These are phyloP conservation scores for Cicer yamashitae DNA, from an alignment of 306 rosid species.

Conservation along the genomic window DNA sequence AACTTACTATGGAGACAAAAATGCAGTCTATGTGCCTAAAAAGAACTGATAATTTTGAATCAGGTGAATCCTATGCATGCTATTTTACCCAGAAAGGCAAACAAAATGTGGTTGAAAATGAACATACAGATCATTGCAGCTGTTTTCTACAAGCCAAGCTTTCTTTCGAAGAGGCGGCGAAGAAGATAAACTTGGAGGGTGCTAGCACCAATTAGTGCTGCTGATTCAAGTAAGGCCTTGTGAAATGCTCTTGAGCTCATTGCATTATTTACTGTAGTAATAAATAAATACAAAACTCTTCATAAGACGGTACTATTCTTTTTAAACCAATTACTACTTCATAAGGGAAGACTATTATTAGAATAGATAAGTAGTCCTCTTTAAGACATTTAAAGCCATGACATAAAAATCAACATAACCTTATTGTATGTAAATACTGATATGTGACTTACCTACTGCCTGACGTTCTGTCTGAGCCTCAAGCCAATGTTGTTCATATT, in stretches of 20 bases:
- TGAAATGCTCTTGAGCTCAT: slow-evolving; percentile 67
- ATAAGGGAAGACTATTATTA: too few species aligned
- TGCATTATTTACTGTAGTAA: slow-evolving; percentile 58
- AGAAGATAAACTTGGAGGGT: slow-evolving; percentile 73
- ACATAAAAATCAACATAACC: slow-evolving; percentile 4
- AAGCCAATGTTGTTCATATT: slow-evolving; percentile 87
- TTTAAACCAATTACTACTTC: too few species aligned
- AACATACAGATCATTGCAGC: slow-evolving; percentile 11
- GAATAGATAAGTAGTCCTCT: too few species aligned
- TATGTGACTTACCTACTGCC: slow-evolving; percentile 53
- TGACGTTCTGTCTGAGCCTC: slow-evolving; percentile 86
- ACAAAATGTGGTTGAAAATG: slow-evolving; percentile 23
- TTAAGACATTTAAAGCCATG: background rate
- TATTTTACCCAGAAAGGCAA: background rate
- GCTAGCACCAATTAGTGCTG: slow-evolving; percentile 68
- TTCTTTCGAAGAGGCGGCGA: slow-evolving; percentile 63
- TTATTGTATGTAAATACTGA: background rate
- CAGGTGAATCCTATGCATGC: slow-evolving; percentile 13
- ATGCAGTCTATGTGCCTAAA: slow-evolving; percentile 24
- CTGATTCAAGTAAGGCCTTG: slow-evolving; percentile 70
- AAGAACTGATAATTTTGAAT: background rate
- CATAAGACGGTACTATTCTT: too few species aligned
- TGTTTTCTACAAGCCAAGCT: slow-evolving; percentile 50
- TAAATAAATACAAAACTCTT: slow-evolving; percentile 8
- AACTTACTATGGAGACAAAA: slow-evolving; percentile 4